These are phyloP conservation scores for Botrytis cinerea DNA, from an alignment of 2,329 filamentous ascomycete genomes.

Conservation along the genomic window DNA sequence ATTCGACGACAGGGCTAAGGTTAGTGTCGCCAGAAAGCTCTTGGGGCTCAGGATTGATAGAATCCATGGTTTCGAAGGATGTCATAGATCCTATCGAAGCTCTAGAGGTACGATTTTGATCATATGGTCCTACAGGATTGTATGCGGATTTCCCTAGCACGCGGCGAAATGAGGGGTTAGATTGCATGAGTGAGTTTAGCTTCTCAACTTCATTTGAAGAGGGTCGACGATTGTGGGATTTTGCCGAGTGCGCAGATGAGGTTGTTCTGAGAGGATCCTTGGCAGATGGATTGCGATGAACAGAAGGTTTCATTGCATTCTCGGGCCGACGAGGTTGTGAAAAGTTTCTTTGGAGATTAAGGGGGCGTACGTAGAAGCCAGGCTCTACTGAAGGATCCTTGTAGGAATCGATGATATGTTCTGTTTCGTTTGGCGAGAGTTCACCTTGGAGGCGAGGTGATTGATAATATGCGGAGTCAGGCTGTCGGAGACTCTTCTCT, in stretches of 20 bases:
- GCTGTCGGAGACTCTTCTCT: conserved; percentile 1
- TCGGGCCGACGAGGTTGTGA: conserved; percentile 23
- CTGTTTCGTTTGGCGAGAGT: conserved; percentile 20
- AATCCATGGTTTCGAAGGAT: conserved; percentile 29
- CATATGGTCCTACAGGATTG: conserved; percentile 35
- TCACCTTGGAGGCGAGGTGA: background rate
- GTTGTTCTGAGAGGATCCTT: conserved; percentile 16
- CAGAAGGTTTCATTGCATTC: background rate
- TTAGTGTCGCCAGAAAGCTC: conserved; percentile 26
- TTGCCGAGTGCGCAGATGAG: conserved; percentile 15
- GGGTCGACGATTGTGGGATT: conserved; percentile 1
- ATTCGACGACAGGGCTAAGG: conserved; percentile 40
- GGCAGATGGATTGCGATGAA: background rate
- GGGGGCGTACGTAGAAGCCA: conserved; percentile 21
- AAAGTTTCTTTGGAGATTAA: conserved; percentile 23
- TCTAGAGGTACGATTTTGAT: conserved; percentile 26
- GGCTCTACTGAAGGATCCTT: conserved; percentile 16
- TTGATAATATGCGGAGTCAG: conserved; percentile 17
- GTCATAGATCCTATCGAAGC: conserved; percentile 27
- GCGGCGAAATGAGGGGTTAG: conserved; percentile 22
- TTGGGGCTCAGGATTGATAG: conserved; percentile 23
- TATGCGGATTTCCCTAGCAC: conserved; percentile 25
- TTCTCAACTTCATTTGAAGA: conserved; percentile 15
- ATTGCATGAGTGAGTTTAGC: conserved; percentile 22
- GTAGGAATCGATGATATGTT: conserved; percentile 19